Evolutionary conservation across 306 rosid genomes (phyloP), one percentile per base, ranked within the genome.

Genomic region (Herpetospermum pedunculosum): DNA sequence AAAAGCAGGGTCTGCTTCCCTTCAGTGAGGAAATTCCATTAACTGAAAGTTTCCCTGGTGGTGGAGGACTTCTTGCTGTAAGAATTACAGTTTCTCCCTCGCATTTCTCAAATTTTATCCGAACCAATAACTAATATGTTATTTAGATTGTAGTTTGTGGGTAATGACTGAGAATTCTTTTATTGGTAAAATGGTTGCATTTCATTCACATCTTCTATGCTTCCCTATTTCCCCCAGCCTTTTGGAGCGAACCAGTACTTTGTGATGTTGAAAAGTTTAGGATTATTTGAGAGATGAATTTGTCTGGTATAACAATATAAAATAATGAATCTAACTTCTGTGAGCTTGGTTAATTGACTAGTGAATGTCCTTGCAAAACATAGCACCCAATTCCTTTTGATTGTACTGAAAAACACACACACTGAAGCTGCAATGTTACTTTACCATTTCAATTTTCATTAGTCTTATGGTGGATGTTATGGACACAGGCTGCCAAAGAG

Each of bases 1-100:
- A 91, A 85, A 95, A 91, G 89, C 97, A 95, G 86, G 99, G 99
- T 81, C 81, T 95, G 80, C 96, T 95, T 78, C 90, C 96, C 57
- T 87, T 94, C 81, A 95, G 96, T 67, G 97, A 95, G 83, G 99
- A 95, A 82, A 94, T 95, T 83, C 99, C 99, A 5, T 80, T 95
- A 82, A 89, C 97, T 12, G 99, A 91, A 78, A 85, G 85, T 84
- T 95, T 95, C 86, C 99, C 99, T 60, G 83, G 96, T 34, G 62
- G 80, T 70, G 97, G 96, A 75, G 86, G 92, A 80, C 89, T 89
- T 79, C 53, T 89, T 81, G 90, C 99, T 25, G 99, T 91, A 82
- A 81, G 96, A 72, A 34, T 78, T 73, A 75, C 19, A 40, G 52
- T 5, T 40, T 19, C 77, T 77, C 3, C 73, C 2, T 67, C 2